Conservation (phyloP, 257 asterid genomes). For the Przewalskia tangutica region DNA sequence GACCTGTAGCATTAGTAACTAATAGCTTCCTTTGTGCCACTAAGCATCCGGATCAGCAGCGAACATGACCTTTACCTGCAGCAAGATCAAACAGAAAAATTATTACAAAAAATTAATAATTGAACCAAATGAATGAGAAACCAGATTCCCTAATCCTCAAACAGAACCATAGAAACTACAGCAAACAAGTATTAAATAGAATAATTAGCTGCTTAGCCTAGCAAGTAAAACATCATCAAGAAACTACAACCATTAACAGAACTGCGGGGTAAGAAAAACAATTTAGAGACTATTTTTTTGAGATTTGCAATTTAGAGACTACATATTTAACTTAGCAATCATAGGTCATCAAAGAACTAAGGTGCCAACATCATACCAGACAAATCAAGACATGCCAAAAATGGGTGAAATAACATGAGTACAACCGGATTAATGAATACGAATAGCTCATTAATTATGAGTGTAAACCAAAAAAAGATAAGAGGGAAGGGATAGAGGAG, state of each 20-base stretch:
- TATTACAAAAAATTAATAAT: neutral
- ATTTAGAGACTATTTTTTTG: neutral
- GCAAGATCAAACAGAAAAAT: constrained; percentile 6
- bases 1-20: constrained; percentile 10
- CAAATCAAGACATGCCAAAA: neutral
- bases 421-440: neutral
- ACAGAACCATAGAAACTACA: neutral
- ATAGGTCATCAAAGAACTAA: neutral
- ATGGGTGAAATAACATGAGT: neutral
- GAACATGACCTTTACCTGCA: constrained; percentile 6
- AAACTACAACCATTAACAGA: neutral
- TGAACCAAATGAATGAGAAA: neutral
- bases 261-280: neutral
- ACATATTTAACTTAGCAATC: neutral
- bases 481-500: neutral
- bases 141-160: neutral
- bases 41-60: constrained; percentile 6
- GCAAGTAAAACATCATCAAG: neutral
- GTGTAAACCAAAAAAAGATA: neutral
- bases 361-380: neutral
- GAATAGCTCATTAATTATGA: neutral
- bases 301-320: neutral
- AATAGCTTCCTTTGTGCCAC: constrained; percentile 17
- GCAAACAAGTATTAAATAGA: neutral
- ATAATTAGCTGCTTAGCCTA: neutral